Conservation (phyloP, 768 basidiomycete genomes). For the Lactifluus piperatus region DNA sequence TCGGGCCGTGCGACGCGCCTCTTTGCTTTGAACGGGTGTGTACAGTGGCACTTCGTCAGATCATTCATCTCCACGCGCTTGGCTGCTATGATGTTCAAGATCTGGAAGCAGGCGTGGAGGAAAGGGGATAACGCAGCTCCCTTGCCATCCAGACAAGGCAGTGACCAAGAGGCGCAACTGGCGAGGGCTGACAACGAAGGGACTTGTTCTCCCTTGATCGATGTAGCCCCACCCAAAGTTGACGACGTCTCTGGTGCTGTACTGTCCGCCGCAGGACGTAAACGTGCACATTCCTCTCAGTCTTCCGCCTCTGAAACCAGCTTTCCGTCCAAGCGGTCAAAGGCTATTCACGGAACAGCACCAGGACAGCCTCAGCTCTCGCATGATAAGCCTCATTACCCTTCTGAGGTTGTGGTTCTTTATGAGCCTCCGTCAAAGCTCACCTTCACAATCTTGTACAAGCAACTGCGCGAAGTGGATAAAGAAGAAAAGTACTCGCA, state of each 20-base stretch:
- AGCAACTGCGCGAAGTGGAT: constrained; percentile 40
- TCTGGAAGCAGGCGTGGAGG: constrained; percentile 44
- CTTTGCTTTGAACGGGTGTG: neutral
- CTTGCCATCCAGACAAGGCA: constrained; percentile 13
- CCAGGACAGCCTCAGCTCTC: neutral
- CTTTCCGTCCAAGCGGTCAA: constrained; percentile 1
- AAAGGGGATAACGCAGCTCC: constrained; percentile 23
- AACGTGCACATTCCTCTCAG: constrained; percentile 1
- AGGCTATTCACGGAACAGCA: neutral
- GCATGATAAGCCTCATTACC: constrained; percentile 17
- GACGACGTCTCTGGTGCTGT: constrained; percentile 13
- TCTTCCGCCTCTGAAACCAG: constrained; percentile 5
- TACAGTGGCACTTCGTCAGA: neutral
- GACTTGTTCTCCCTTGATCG: constrained; percentile 16
- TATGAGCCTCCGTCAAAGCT: constrained; percentile 37
- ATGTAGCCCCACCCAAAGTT: constrained; percentile 14
- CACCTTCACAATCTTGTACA: constrained; percentile 36
- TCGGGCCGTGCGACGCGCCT: too few relatives aligned
- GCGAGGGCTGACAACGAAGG: constrained; percentile 15
- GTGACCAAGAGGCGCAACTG: constrained; percentile 13
- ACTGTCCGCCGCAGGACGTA: constrained; percentile 9
- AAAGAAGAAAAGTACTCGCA: constrained; percentile 31
- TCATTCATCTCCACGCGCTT: neutral
- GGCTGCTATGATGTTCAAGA: constrained; percentile 35
- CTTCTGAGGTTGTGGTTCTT: constrained; percentile 44